Percentiles rank a stretch among this genome's conserved stretches.
phyloP scores from a whole-genome alignment of 345 rosid genomes.

The Salix koriyanagi region DNA sequence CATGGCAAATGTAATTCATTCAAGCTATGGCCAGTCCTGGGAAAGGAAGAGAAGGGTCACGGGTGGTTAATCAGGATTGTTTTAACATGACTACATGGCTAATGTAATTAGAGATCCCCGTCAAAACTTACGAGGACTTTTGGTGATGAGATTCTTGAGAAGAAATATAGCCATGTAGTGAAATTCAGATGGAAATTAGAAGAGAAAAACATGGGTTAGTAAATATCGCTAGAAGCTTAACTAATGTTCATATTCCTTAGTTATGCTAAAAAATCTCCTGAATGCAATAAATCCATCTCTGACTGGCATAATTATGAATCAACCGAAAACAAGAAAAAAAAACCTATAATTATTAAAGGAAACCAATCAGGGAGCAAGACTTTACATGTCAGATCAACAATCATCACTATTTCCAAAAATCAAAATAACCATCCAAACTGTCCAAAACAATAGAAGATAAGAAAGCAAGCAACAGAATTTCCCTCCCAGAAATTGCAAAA shows the following conservation, averaged over 20 bases:
- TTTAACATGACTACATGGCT: not conserved
- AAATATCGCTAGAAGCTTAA: not conserved
- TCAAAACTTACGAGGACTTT: not conserved
- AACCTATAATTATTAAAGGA: not conserved
- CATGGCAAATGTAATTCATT: not conserved
- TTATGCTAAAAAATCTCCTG: not conserved
- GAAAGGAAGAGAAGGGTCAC: not conserved
- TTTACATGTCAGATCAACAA: conserved; percentile 23
- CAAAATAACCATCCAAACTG: conserved; percentile 23
- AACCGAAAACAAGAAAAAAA: not conserved
- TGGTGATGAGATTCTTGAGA: not conserved
- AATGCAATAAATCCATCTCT: conserved; percentile 3
- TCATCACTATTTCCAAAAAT: conserved; percentile 10
- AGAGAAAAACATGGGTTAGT: not conserved
- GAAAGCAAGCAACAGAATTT: not conserved
- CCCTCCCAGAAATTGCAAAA: not conserved
- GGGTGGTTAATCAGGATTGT: not conserved
- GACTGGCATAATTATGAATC: conserved; percentile 5
- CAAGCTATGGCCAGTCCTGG: not conserved
- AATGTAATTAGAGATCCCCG: not conserved
- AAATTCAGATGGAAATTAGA: not conserved
- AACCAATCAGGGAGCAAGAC: not conserved
- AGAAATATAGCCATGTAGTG: not conserved
- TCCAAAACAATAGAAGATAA: not conserved
- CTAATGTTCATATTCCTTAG: not conserved